Conservation (phyloP, 2,329 filamentous ascomycete species). For the Blastomyces parvus region DNA sequence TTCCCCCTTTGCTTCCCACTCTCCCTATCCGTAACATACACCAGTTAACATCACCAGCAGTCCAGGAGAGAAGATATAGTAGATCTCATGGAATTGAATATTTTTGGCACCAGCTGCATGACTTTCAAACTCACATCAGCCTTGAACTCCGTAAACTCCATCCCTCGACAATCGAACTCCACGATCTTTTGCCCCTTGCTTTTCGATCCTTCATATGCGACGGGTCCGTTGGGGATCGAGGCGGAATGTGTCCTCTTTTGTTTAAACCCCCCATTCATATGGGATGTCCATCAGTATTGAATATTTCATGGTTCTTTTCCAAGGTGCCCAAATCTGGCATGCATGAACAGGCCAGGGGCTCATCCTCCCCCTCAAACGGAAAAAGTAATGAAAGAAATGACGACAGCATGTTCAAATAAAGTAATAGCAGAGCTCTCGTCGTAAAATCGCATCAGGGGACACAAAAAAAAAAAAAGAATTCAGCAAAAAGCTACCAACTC, state of each 20-base stretch:
- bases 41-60: too few species aligned
- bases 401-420: too few species aligned
- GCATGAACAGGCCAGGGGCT: too few species aligned
- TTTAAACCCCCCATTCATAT: background rate
- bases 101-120: too few species aligned
- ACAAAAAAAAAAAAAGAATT: too few species aligned
- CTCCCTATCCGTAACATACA: slow-evolving; percentile 50
- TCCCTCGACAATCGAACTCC: slow-evolving; percentile 84
- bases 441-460: too few species aligned
- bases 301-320: background rate
- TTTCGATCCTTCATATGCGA: slow-evolving; percentile 47
- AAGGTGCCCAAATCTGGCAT: too few species aligned
- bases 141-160: slow-evolving; percentile 86
- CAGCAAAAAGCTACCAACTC: too few species aligned
- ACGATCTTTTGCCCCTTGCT: slow-evolving; percentile 68
- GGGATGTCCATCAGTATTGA: background rate
- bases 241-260: slow-evolving; percentile 52
- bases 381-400: background rate
- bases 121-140: slow-evolving; percentile 66
- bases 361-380: too few species aligned
- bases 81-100: too few species aligned
- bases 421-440: too few species aligned
- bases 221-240: slow-evolving; percentile 65
- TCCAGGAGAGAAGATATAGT: too few species aligned
- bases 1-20: slow-evolving; percentile 74